Evolutionary conservation across 2,329 filamentous ascomycete species (phyloP).

Genomic region (Ophiostoma quercus): DNA sequence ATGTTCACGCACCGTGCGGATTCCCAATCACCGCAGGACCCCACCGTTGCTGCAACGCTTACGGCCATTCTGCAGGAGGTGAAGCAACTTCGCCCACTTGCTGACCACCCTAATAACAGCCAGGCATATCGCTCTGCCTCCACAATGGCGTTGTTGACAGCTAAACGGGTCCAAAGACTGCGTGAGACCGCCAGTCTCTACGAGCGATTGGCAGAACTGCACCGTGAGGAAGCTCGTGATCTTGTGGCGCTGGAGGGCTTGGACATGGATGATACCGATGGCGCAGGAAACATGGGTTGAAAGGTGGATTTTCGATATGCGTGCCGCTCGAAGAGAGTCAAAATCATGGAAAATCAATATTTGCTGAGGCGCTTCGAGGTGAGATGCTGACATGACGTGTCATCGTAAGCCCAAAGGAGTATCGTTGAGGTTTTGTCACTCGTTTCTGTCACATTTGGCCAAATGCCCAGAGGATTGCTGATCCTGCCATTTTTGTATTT

Average conservation of each 20-base stretch:
- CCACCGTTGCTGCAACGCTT: constrained; percentile 10
- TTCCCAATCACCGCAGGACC: neutral
- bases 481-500: neutral
- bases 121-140: neutral
- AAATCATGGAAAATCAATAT: neutral
- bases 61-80: constrained; percentile 2
- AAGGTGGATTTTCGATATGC: neutral
- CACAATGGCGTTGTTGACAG: constrained; percentile 1
- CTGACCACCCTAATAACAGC: neutral
- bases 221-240: constrained; percentile 3
- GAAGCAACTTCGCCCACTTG: neutral
- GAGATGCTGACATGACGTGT: constrained; percentile 8
- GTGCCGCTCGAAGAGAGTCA: neutral
- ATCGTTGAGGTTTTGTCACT: neutral
- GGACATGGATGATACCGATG: neutral
- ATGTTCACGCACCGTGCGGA: neutral
- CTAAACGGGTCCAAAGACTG: neutral
- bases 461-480: neutral
- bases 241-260: neutral
- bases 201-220: constrained; percentile 3
- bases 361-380: neutral
- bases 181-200: constrained; percentile 13
- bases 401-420: neutral
- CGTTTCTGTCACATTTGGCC: neutral
- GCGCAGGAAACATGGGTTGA: neutral